Evolutionary conservation across 768 basidiomycete genomes (phyloP), one percentile per base, ranked within the genome.

Genomic region (Trichaptum fuscoviolaceum): DNA sequence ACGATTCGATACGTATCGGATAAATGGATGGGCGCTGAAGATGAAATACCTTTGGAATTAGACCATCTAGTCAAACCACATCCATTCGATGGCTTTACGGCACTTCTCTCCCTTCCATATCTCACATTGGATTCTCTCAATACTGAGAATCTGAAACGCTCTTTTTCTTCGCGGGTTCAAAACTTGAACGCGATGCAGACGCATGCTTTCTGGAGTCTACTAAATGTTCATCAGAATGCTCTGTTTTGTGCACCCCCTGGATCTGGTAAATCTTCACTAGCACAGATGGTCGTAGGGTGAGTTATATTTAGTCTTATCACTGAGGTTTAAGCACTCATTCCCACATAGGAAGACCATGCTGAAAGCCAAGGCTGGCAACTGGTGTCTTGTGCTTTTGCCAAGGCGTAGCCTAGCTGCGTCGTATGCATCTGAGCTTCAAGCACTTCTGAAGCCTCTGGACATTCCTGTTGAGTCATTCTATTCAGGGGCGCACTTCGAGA

Each of bases 11-110:
- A 87, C 42, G 84, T 93, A 59, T 98, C 95, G 7, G 96, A 98
- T 76, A 84, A 86, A 67, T 99, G 97, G 97, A 81, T 97, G 69
- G 94, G 94, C 1, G 91, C 95, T 1, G 95, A 97, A 71, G 86
- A 92, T 64, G 87, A 90, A 67, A 71, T 89, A 8, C 68, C 71
- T 1, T 80, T 98, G 57, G 75, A 87, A 2, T 75, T 99, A 57
- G 85, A 88, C 1, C 78, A 82, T 5, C 77, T 98, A 30, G 77
- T 87, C 62, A 96, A 99, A 91, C 97, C 97, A 1, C 64, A 74
- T 17, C 71, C 76, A 18, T 84, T 86, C 24, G 76, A 78, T 63
- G 83, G 80, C 62, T 88, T 85, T 71, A 88, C 88, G 0, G 81
- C 85, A 30, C 78, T 89, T 7, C 74, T 95, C 60, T 83, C 91